Conservation (phyloP, 139 green algal species). For the Micractinium conductrix region DNA sequence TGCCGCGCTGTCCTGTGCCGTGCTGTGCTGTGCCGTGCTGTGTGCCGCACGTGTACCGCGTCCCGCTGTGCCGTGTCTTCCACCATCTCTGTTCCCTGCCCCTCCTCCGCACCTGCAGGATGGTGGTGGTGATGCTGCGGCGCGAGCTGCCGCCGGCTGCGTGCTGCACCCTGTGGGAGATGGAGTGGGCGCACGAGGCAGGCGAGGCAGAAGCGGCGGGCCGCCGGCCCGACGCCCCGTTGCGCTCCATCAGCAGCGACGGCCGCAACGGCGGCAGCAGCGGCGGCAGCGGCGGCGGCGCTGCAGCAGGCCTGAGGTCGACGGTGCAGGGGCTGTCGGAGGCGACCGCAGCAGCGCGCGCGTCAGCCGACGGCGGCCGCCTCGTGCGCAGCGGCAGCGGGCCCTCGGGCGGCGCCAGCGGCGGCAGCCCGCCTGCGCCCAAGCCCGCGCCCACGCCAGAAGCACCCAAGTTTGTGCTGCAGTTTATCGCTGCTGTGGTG, state of each 20-base stretch:
- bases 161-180: conserved; percentile 46
- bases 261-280: background rate
- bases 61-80: background rate
- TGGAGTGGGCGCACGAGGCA: conserved; percentile 34
- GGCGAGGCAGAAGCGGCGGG: background rate
- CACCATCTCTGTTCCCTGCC: no score
- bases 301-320: conserved; percentile 6
- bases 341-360: background rate
- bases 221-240: background rate
- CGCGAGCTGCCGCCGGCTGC: conserved; percentile 74
- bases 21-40: no score
- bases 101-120: background rate
- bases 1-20: no score
- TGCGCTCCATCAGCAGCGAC: background rate
- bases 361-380: background rate
- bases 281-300: background rate
- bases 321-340: conserved; percentile 23
- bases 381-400: background rate
- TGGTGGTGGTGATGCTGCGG: conserved; percentile 77
- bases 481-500: conserved; percentile 73
- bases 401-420: conserved; percentile 1
- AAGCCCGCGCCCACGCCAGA: background rate
- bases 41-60: no score
- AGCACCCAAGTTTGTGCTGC: conserved; percentile 62
- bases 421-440: background rate